Conservation (phyloP, 345 rosid species). For the Microthlaspi erraticum region DNA sequence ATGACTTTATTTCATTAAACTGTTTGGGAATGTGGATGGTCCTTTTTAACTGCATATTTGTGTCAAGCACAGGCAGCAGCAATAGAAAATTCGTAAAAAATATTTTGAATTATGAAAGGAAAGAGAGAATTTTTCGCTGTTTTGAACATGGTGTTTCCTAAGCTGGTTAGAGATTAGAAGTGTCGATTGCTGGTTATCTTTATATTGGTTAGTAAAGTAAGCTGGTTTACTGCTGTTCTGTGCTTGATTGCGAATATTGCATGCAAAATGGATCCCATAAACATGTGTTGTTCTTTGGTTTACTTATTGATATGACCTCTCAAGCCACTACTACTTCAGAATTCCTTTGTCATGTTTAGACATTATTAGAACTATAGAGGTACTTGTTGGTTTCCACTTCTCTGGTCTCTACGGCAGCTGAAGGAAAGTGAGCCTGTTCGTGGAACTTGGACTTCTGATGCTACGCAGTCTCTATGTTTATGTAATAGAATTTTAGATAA, state of each 20-base stretch:
- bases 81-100: neutral
- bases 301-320: constrained; percentile 21
- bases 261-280: constrained; percentile 42
- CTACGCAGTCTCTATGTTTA: constrained; percentile 21
- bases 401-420: constrained; percentile 50
- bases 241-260: constrained; percentile 38
- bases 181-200: no score
- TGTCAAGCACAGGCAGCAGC: constrained; percentile 40
- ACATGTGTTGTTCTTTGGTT: constrained; percentile 6
- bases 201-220: no score
- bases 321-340: constrained; percentile 41
- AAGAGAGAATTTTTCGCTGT: constrained; percentile 13
- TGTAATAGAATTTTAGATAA: constrained; percentile 34
- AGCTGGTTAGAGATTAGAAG: constrained; percentile 3
- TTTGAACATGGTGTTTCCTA: constrained; percentile 5
- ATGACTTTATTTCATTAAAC: constrained; percentile 14
- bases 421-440: constrained; percentile 38
- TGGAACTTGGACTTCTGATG: constrained; percentile 22
- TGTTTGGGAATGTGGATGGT: constrained; percentile 32
- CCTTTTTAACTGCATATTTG: constrained; percentile 36
- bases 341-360: constrained; percentile 46
- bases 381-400: constrained; percentile 54
- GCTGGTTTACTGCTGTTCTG: constrained; percentile 24
- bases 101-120: no score
- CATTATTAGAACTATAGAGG: constrained; percentile 47